phyloP scores from a whole-genome alignment of 2,329 filamentous ascomycete species.

The Chaetomium sp. region DNA sequence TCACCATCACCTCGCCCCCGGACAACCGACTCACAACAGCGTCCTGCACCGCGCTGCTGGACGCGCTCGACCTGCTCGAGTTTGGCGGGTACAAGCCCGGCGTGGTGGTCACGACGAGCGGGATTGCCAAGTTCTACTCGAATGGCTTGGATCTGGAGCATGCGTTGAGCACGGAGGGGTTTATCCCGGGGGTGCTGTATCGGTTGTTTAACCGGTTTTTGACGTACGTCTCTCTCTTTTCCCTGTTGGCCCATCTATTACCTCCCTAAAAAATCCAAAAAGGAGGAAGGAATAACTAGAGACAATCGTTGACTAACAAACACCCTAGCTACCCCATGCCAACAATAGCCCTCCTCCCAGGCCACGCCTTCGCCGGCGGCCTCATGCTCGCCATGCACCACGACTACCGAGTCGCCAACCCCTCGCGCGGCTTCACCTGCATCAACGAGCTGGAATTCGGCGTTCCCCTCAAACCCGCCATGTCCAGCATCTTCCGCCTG shows the following conservation, averaged over 20 bases:
- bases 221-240: slow-evolving; percentile 35
- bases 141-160: slow-evolving; percentile 75
- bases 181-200: slow-evolving; percentile 56
- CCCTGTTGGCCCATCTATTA: neutral
- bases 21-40: slow-evolving; percentile 70
- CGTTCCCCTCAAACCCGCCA: slow-evolving; percentile 64
- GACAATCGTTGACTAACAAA: neutral
- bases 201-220: slow-evolving; percentile 58
- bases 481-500: slow-evolving; percentile 67
- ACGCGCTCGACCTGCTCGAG: slow-evolving; percentile 70
- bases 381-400: slow-evolving; percentile 76
- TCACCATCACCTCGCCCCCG: slow-evolving; percentile 63
- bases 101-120: slow-evolving; percentile 70
- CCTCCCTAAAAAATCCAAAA: neutral
- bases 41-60: slow-evolving; percentile 60
- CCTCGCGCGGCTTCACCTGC: slow-evolving; percentile 64
- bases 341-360: slow-evolving; percentile 71
- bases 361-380: slow-evolving; percentile 76
- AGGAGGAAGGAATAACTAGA: neutral
- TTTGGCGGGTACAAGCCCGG: slow-evolving; percentile 56
- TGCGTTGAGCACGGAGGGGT: slow-evolving; percentile 51
- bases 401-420: slow-evolving; percentile 74
- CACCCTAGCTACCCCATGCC: slow-evolving; percentile 63
- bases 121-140: slow-evolving; percentile 71
- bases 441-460: slow-evolving; percentile 79